Conservation (phyloP, 768 basidiomycete species). For the Suillus discolor region DNA sequence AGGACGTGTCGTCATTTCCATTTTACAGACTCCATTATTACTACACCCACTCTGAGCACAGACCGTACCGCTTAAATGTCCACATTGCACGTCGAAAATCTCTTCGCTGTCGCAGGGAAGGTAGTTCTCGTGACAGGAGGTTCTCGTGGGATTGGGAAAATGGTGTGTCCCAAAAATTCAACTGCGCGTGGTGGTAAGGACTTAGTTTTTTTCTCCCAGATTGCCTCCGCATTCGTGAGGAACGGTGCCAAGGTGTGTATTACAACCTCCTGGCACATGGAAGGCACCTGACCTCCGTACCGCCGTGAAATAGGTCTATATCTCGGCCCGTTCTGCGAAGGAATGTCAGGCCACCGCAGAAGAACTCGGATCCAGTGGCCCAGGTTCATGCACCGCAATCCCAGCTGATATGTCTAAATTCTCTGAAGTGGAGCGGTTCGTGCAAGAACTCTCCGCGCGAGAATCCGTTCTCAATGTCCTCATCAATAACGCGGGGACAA, state of each 20-base stretch:
- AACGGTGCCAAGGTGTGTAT: slow-evolving; percentile 57
- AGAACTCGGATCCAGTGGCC: slow-evolving; percentile 54
- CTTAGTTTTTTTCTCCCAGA: slow-evolving; percentile 39
- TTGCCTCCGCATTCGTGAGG: slow-evolving; percentile 61
- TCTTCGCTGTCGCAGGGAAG: slow-evolving; percentile 55
- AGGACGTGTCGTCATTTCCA: slow-evolving; percentile 1
- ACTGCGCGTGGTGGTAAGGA: slow-evolving; percentile 5
- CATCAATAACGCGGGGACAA: slow-evolving; percentile 68
- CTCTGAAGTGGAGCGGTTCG: slow-evolving; percentile 56
- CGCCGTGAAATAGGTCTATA: slow-evolving; percentile 50
- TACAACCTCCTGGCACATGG: slow-evolving; percentile 6
- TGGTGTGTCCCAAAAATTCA: slow-evolving; percentile 39
- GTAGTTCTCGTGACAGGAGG: slow-evolving; percentile 69
- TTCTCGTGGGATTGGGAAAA: slow-evolving; percentile 66
- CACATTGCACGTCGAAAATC: slow-evolving; percentile 35
- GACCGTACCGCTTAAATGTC: slow-evolving; percentile 32
- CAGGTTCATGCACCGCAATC: slow-evolving; percentile 54
- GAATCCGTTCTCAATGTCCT: slow-evolving; percentile 60
- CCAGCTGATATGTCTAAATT: slow-evolving; percentile 56
- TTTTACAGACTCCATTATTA: slow-evolving; percentile 1
- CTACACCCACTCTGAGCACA: background rate
- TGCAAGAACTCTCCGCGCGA: slow-evolving; percentile 47
- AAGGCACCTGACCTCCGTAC: slow-evolving; percentile 18
- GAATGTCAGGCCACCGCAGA: slow-evolving; percentile 54
- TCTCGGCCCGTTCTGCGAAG: slow-evolving; percentile 56